Percentiles rank a stretch among this genome's conserved stretches.
Conservation (phyloP, 2,329 filamentous ascomycete genomes). For the Ilyonectria mors-panacis region DNA sequence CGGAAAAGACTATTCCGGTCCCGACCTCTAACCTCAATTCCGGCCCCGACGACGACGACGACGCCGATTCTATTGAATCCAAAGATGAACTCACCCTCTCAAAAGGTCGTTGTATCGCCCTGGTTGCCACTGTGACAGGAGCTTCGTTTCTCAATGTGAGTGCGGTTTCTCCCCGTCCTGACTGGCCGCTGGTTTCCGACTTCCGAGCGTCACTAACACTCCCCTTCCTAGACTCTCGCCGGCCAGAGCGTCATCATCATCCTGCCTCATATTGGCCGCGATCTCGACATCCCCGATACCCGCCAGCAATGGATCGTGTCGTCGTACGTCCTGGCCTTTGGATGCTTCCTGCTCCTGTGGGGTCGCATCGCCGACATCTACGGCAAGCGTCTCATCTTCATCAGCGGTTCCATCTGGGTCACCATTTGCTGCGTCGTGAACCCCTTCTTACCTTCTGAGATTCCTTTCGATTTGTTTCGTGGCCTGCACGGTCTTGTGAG, state of each 20-base stretch:
- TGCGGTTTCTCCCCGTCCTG: not conserved
- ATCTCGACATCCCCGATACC: constrained; percentile 69
- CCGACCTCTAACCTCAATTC: constrained; percentile 8
- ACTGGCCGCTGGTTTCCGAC: not conserved
- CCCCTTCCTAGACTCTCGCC: constrained; percentile 44
- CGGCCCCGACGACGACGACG: constrained; percentile 29
- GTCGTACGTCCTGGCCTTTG: constrained; percentile 76
- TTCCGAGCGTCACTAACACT: constrained; percentile 6
- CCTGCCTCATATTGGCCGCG: constrained; percentile 72
- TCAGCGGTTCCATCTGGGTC: constrained; percentile 75
- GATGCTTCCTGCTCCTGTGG: constrained; percentile 78
- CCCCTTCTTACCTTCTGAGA: constrained; percentile 76
- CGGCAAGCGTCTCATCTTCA: constrained; percentile 76
- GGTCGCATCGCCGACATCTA: constrained; percentile 78
- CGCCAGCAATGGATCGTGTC: constrained; percentile 78
- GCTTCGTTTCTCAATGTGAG: constrained; percentile 70
- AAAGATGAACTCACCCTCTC: constrained; percentile 57
- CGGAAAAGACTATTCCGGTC: constrained; percentile 30
- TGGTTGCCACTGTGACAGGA: constrained; percentile 69
- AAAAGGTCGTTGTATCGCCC: constrained; percentile 66
- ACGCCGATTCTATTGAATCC: constrained; percentile 39
- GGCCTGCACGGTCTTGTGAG: constrained; percentile 74
- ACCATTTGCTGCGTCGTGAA: constrained; percentile 71
- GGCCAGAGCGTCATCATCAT: constrained; percentile 48
- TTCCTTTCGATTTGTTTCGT: constrained; percentile 77